Evolutionary conservation across 495 filamentous ascomycete species (phyloP).

Genomic region (Penicillium psychrofluorescens): DNA sequence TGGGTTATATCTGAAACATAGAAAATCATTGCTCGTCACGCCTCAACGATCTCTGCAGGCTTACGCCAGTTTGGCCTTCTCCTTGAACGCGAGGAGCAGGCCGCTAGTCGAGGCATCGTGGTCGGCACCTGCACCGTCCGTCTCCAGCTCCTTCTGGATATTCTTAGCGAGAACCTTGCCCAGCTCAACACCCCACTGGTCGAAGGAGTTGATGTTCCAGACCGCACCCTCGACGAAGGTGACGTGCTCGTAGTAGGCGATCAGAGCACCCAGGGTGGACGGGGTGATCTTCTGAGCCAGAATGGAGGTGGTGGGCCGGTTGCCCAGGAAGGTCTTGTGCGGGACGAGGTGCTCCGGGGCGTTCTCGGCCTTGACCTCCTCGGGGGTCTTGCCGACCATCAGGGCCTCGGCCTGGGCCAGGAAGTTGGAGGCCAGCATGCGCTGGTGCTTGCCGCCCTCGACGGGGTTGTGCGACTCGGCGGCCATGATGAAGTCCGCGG

Average conservation of each 20-base stretch:
- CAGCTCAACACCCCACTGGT: constrained; percentile 98
- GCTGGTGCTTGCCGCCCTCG: constrained; percentile 86
- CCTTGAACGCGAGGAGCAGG: constrained; percentile 79
- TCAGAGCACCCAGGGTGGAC: constrained; percentile 84
- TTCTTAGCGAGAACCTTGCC: constrained; percentile 95
- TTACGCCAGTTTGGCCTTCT: constrained; percentile 49
- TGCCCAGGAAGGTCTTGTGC: constrained; percentile 99
- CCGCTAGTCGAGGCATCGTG: constrained; percentile 88
- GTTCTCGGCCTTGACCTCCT: constrained; percentile 83
- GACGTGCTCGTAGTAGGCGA: constrained; percentile 97
- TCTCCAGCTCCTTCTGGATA: constrained; percentile 73
- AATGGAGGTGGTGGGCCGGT: constrained; percentile 92
- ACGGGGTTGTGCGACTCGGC: constrained; percentile 95
- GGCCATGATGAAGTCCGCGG: constrained; percentile 94
- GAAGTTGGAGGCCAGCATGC: constrained; percentile 98
- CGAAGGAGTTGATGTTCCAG: constrained; percentile 99
- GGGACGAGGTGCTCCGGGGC: constrained; percentile 76
- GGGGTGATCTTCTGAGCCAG: constrained; percentile 93
- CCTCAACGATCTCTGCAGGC: constrained; percentile 8
- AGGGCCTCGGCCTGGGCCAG: constrained; percentile 95
- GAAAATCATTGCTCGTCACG: constrained; percentile 18
- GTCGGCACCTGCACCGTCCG: constrained; percentile 52
- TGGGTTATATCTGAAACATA: background rate
- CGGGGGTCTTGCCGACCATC: constrained; percentile 95
- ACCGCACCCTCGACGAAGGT: constrained; percentile 96